A percentile compares a stretch with the other conserved stretches of the same genome.
Evolutionary conservation across 306 rosid species (phyloP).

Genomic region (Prunus mume): DNA sequence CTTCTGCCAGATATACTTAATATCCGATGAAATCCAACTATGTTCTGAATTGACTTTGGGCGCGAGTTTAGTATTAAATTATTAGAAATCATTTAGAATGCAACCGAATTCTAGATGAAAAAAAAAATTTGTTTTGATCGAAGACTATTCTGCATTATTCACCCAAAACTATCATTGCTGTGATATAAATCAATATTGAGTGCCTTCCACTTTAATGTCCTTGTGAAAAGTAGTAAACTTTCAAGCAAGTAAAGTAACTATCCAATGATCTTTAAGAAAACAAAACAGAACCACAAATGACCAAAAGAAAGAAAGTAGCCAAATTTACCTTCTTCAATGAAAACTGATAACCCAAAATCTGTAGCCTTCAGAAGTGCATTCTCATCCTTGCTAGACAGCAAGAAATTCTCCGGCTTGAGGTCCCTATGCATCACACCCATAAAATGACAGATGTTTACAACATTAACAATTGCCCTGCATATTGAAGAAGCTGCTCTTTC

Average conservation of each 20-base stretch:
- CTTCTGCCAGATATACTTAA: neutral
- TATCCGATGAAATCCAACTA: slow-evolving; percentile 5
- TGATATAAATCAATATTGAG: neutral
- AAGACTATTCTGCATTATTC: neutral
- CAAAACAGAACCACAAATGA: neutral
- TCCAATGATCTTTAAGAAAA: neutral
- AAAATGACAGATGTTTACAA: slow-evolving; percentile 77
- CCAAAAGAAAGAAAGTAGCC: slow-evolving; percentile 3
- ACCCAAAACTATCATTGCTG: neutral
- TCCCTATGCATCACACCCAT: slow-evolving; percentile 98
- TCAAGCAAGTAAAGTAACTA: neutral
- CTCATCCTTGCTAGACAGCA: slow-evolving; percentile 71
- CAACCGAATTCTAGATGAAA: neutral
- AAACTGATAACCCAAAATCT: slow-evolving; percentile 87
- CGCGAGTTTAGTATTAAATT: neutral
- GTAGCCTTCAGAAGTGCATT: slow-evolving; percentile 73
- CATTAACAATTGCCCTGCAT: slow-evolving; percentile 77
- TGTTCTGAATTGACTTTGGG: neutral
- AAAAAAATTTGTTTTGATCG: neutral
- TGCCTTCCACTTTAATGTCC: neutral
- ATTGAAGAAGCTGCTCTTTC: slow-evolving; percentile 86
- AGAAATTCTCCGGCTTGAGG: slow-evolving; percentile 91
- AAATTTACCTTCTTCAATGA: slow-evolving; percentile 77
- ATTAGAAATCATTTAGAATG: neutral
- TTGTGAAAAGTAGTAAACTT: neutral